Percentiles rank a stretch among this genome's conserved stretches.
These are phyloP conservation scores for Pugionium cornutum DNA, from an alignment of 345 rosid genomes.

Conservation along the genomic window DNA sequence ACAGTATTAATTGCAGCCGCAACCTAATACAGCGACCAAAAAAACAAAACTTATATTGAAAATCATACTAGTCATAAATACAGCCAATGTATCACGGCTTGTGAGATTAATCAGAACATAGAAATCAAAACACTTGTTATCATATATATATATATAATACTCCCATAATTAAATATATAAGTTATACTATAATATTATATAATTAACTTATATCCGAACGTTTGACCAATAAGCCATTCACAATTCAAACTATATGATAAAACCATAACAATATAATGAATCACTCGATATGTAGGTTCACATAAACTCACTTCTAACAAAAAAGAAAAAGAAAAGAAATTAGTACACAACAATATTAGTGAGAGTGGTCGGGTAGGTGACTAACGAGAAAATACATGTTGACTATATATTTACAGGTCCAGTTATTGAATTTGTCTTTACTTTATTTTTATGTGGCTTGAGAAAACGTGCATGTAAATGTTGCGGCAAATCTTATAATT, in stretches of 20 bases:
- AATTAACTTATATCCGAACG: neutral
- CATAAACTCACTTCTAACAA: slow-evolving; percentile 9
- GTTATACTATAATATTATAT: no score
- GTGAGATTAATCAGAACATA: no score
- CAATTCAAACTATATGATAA: slow-evolving; percentile 6
- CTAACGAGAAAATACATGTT: slow-evolving; percentile 39
- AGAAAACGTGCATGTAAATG: slow-evolving; percentile 38
- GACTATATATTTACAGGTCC: slow-evolving; percentile 27
- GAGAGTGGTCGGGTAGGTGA: slow-evolving; percentile 38
- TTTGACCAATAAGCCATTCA: slow-evolving; percentile 17
- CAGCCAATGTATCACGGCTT: no score
- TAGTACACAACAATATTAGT: slow-evolving; percentile 14
- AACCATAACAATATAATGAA: neutral
- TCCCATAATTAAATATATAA: no score
- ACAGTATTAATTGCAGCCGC: no score
- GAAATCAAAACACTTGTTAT: no score
- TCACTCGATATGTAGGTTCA: neutral
- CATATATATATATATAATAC: no score
- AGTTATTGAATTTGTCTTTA: neutral
- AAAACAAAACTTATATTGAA: no score
- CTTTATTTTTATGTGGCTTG: neutral
- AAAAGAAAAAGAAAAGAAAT: neutral
- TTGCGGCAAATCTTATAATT: slow-evolving; percentile 38
- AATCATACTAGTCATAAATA: no score
- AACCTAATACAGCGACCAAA: no score